phyloP scores from a whole-genome alignment of 2,329 filamentous ascomycete genomes.

The Fusarium falciforme region DNA sequence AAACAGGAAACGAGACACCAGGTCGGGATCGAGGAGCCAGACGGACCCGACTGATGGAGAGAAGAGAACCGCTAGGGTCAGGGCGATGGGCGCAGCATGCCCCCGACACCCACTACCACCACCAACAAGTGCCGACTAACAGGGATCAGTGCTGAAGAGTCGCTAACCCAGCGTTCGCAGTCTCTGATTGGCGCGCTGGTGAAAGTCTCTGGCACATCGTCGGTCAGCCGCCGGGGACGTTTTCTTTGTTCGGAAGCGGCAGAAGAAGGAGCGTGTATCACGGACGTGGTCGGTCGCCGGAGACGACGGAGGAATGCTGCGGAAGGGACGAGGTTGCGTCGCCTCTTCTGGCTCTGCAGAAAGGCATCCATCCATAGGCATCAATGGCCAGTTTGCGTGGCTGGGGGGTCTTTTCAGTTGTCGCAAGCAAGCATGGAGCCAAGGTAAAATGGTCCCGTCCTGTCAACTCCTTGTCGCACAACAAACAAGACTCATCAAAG shows the following conservation, averaged over 20 bases:
- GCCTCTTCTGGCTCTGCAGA: not conserved
- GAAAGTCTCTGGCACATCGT: conserved; percentile 3
- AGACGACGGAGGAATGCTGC: not conserved
- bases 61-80: conserved; percentile 24
- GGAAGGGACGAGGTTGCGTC: not conserved
- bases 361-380: conserved; percentile 16
- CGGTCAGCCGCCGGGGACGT: conserved; percentile 26
- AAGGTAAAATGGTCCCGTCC: not conserved
- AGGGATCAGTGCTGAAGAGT: conserved; percentile 32
- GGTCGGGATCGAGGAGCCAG: conserved; percentile 14
- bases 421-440: not conserved
- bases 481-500: not conserved
- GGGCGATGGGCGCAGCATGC: conserved; percentile 39
- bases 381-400: conserved; percentile 6
- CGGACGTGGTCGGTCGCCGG: not conserved
- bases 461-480: conserved; percentile 15
- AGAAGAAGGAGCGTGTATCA: not conserved
- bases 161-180: conserved; percentile 2
- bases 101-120: conserved; percentile 20
- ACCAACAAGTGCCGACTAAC: conserved; percentile 38
- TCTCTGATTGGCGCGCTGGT: conserved; percentile 25
- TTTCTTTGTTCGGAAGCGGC: conserved; percentile 7
- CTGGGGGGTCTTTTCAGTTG: not conserved
- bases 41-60: not conserved
- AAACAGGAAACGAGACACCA: conserved; percentile 30